Conservation (phyloP, 2,329 filamentous ascomycete genomes). For the Westerdykella ornata region DNA sequence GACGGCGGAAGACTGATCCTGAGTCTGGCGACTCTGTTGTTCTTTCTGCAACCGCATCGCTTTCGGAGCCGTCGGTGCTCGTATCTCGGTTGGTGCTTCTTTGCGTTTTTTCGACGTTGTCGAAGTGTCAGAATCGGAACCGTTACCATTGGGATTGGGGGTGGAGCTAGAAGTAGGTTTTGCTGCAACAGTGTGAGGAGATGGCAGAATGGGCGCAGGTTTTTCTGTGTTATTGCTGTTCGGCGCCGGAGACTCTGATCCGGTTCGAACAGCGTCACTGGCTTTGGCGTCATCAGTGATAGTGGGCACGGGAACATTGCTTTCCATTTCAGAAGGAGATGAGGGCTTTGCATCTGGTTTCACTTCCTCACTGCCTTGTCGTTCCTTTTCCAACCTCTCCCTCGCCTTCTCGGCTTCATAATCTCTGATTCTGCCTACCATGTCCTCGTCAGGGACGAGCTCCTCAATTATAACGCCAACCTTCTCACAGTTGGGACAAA, state of each 20-base stretch:
- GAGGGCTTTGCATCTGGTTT: constrained; percentile 22
- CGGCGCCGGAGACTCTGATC: constrained; percentile 15
- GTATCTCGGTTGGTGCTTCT: constrained; percentile 61
- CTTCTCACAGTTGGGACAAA: constrained; percentile 85
- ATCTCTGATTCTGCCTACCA: constrained; percentile 67
- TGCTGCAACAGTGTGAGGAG: constrained; percentile 19
- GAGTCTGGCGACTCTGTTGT: constrained; percentile 39
- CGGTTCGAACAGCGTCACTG: constrained; percentile 14
- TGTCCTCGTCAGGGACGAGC: constrained; percentile 73
- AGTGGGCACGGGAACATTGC: constrained; percentile 19
- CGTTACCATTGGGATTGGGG: constrained; percentile 27
- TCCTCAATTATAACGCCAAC: constrained; percentile 92
- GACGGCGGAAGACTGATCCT: constrained; percentile 45
- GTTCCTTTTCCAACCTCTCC: constrained; percentile 39
- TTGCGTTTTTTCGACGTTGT: constrained; percentile 65
- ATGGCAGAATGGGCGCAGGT: constrained; percentile 17
- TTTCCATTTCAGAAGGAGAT: constrained; percentile 22
- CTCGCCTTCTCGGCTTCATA: constrained; percentile 54
- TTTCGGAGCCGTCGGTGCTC: constrained; percentile 41
- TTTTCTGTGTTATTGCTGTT: constrained; percentile 10
- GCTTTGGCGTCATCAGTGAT: constrained; percentile 18
- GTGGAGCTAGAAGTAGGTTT: constrained; percentile 24
- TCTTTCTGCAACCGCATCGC: constrained; percentile 39
- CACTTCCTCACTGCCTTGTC: constrained; percentile 36
- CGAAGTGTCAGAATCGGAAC: constrained; percentile 30